Base-by-base conservation (phyloP, 768 basidiomycete genomes). In the Macrolepiota dolichaula region DNA sequence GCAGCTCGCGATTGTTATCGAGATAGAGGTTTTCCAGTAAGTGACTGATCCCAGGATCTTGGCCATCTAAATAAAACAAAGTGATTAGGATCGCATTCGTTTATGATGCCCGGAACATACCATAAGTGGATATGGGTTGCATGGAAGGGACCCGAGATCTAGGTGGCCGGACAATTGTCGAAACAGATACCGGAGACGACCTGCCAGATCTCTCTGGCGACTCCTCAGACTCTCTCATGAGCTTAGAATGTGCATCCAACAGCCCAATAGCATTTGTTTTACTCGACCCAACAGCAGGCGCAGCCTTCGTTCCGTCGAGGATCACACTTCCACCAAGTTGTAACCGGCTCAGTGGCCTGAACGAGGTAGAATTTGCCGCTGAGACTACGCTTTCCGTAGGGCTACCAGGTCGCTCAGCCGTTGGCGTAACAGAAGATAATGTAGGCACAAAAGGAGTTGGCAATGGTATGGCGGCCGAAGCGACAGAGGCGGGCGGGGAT, bases 21-120 rank as follows among this genome's bases (percentile, higher is more conserved):
- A 93, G 78, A 69, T 94, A 98, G 22, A 96, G 78, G 59, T 92
- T 89, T 69, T 98, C 97, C 22, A 99, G 77, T 12, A 98, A 77
- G 52, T 91, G 91, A 68, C 84, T 90, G 67, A 98, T 92, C 9
- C 90, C 92, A 47, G 91, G 87, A 68, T 98, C 96, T 67, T 91
- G 91, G 0, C 91, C 91, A 65, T 97, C 96, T 95, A 67, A 62
- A 60, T 52, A 25, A 65, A n/a, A 24, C 25, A 17, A 55, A 42
- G 22, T 38, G 47, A 22, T n/a, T 55, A 3, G 47, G 3, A 6
- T 10, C 27, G 3, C 17, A 3, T 38, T 57, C 4, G n/a, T 40
- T 37, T 17, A 3, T 29, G 9, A 32, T 25, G 24, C 38, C 22
- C 19, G n/a, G 57, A 49, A 70, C 82, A 50, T 66, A 91, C 91